Evolutionary conservation across 352 stramenopile species (phyloP).

Genomic region (Pythium sukuiense): DNA sequence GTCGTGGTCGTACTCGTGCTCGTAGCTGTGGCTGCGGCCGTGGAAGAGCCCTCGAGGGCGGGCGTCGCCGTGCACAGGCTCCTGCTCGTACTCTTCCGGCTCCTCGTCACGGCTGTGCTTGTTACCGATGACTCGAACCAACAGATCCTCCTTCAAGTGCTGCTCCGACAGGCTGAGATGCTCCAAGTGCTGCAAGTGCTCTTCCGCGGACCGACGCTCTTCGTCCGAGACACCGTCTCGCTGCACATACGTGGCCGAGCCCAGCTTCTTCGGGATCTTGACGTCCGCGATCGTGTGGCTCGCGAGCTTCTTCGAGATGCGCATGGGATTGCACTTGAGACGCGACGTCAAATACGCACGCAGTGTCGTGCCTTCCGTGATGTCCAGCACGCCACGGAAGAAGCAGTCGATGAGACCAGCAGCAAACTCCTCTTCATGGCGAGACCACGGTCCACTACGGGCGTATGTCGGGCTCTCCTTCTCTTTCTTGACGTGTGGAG

Average conservation of each 20-base stretch:
- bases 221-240: constrained; percentile 31
- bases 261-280: constrained; percentile 73
- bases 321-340: constrained; percentile 74
- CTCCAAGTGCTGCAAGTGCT: constrained; percentile 40
- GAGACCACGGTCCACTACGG: constrained; percentile 64
- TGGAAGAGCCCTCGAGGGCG: background rate
- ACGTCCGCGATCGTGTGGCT: constrained; percentile 65
- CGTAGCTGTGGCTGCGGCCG: background rate
- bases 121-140: constrained; percentile 23
- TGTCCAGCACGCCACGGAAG: constrained; percentile 61
- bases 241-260: constrained; percentile 61
- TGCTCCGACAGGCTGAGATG: constrained; percentile 23
- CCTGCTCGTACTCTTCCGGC: background rate
- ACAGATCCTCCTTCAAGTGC: constrained; percentile 19
- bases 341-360: constrained; percentile 59
- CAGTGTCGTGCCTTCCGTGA: constrained; percentile 64
- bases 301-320: constrained; percentile 77
- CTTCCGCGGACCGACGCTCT: constrained; percentile 41
- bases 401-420: constrained; percentile 65
- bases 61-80: background rate
- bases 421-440: constrained; percentile 69
- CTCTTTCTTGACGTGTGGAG: constrained; percentile 18
- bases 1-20: background rate
- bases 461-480: constrained; percentile 33
- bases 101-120: constrained; percentile 23